These are phyloP conservation scores for Thelonectria discophora DNA, from an alignment of 2,329 filamentous ascomycete genomes.

Conservation along the genomic window DNA sequence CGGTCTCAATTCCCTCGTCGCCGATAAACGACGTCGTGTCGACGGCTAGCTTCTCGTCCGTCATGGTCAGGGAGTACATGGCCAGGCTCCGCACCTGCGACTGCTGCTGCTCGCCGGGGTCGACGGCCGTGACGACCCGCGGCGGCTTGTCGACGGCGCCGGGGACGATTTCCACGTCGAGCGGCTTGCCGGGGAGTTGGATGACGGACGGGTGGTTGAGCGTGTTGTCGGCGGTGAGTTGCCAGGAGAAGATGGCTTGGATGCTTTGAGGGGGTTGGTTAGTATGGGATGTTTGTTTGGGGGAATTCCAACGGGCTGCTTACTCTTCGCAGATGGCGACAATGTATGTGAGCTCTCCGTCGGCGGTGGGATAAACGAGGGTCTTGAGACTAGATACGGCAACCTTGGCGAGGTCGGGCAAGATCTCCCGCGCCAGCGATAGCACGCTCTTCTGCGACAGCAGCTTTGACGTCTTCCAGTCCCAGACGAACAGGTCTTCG, in stretches of 20 bases:
- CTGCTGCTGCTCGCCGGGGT: slow-evolving; percentile 45
- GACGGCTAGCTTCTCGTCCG: slow-evolving; percentile 45
- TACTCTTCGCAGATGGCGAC: slow-evolving; percentile 68
- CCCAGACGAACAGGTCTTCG: slow-evolving; percentile 79
- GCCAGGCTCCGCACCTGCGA: slow-evolving; percentile 44
- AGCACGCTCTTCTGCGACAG: slow-evolving; percentile 64
- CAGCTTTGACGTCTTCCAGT: slow-evolving; percentile 72
- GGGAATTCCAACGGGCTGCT: slow-evolving; percentile 33
- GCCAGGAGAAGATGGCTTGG: slow-evolving; percentile 73
- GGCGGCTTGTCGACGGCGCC: slow-evolving; percentile 33
- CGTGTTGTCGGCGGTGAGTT: slow-evolving; percentile 56
- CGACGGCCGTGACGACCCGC: slow-evolving; percentile 52
- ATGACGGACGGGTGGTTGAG: slow-evolving; percentile 60
- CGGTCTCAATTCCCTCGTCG: slow-evolving; percentile 38
- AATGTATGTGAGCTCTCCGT: slow-evolving; percentile 48
- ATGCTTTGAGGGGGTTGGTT: slow-evolving; percentile 49
- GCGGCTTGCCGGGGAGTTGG: slow-evolving; percentile 69
- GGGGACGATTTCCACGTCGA: slow-evolving; percentile 58
- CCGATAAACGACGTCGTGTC: slow-evolving; percentile 39
- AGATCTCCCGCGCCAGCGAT: slow-evolving; percentile 50
- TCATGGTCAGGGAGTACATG: slow-evolving; percentile 45
- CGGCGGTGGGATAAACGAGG: slow-evolving; percentile 44
- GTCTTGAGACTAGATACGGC: slow-evolving; percentile 58
- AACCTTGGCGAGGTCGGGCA: slow-evolving; percentile 51
- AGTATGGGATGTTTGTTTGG: slow-evolving; percentile 12